A percentile compares a stretch with the other conserved stretches of the same genome.
These are phyloP conservation scores for Phytopythium cucurbitacearum DNA, from an alignment of 352 stramenopile genomes.

Conservation along the genomic window DNA sequence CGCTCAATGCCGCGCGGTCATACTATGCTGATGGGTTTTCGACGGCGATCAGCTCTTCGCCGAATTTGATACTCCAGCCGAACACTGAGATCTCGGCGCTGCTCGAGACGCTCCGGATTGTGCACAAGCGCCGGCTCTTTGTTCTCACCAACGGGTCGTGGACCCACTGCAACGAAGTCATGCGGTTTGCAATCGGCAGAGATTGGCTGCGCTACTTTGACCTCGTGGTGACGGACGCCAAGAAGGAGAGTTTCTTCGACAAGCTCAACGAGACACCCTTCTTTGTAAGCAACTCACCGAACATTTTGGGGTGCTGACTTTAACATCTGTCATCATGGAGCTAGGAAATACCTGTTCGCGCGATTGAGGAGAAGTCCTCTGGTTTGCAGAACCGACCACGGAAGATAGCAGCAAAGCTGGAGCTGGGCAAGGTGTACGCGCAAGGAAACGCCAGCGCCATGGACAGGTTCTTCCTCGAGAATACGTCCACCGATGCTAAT, in stretches of 20 bases:
- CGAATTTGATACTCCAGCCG: slow-evolving; percentile 35
- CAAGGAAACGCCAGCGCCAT: slow-evolving; percentile 38
- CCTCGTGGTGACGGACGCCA: slow-evolving; percentile 41
- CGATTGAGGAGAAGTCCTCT: slow-evolving; percentile 17
- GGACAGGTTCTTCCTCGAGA: slow-evolving; percentile 25
- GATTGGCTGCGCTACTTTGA: slow-evolving; percentile 48
- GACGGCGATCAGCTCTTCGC: slow-evolving; percentile 36
- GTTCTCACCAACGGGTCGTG: slow-evolving; percentile 49
- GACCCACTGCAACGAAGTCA: slow-evolving; percentile 51
- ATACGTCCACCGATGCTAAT: slow-evolving; percentile 2
- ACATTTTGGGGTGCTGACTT: not conserved
- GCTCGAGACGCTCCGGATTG: slow-evolving; percentile 25
- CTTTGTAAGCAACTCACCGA: slow-evolving; percentile 14
- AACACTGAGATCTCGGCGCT: slow-evolving; percentile 38
- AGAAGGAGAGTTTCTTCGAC: slow-evolving; percentile 56
- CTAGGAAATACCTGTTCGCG: too few relatives aligned
- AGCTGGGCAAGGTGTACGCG: slow-evolving; percentile 34
- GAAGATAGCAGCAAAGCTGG: slow-evolving; percentile 25
- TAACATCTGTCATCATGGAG: too few relatives aligned
- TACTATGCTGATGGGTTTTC: slow-evolving; percentile 47
- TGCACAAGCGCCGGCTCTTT: slow-evolving; percentile 34
- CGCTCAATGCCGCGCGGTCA: slow-evolving; percentile 29
- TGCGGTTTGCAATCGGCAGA: slow-evolving; percentile 38
- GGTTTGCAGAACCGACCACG: not conserved
- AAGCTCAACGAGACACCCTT: slow-evolving; percentile 43